Base-by-base conservation (phyloP, 495 filamentous ascomycete species). In the Penicillium riverlandense region DNA sequence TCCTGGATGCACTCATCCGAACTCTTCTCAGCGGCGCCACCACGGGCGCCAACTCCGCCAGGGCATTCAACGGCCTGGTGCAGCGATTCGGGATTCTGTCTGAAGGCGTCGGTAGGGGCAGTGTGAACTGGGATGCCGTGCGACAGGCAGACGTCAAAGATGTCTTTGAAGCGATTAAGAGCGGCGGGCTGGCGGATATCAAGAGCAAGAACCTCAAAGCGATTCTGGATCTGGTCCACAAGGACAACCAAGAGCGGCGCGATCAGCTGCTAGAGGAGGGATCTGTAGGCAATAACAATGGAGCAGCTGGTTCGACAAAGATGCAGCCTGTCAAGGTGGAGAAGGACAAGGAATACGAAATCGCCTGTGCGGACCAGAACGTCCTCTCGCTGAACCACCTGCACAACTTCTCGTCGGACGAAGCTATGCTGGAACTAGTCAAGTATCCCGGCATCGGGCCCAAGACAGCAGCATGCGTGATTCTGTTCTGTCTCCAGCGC, bases 381-480 rank as follows among this genome's bases (percentile, higher is more conserved):
- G 59, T 80, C 37, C 66, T 88, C 10, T 84, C 84, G 0, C 75
- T 97, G 11, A 86, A 96, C 47, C 80, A 95, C 59, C 64, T 96
- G 11, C 86, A 86, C 48, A 66, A 66, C 11, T 64, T 94, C 43
- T 60, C 67, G 13, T 81, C 75, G 10, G 74, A 86, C 12, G 75
- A 87, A 22, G 88, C 82, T 0, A 84, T 95, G 76, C 65, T 67
- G 8, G 79, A 83, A 43, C 72, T 97, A 31, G 76, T 80, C 39
- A 82, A 76, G 42, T 92, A 83, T 37, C 84, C 85, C 3, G 92
- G 91, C 4, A 86, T 97, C 46, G 92, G 90, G 0, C 82, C 87
- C 41, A 98, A 98, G 66, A 95, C 90, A 1, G 85, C 90, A 4
- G 83, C 87, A 7, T 98, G 92, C 50, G 85, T 91, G 11, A 63